Conservation (phyloP, 2,329 filamentous ascomycete species). For the Pseudonectria buxi region DNA sequence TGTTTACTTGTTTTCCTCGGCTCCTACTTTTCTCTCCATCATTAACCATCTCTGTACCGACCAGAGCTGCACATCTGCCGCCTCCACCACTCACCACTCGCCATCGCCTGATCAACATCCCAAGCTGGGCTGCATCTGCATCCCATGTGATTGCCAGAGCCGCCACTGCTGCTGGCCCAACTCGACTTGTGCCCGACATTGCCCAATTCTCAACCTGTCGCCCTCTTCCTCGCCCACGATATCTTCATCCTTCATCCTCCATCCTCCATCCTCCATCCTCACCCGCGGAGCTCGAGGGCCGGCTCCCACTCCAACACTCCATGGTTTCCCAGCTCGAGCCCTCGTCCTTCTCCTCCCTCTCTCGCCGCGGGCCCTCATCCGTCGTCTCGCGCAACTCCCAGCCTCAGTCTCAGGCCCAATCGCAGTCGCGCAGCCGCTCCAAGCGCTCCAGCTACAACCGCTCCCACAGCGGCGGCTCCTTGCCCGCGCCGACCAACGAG, state of each 20-base stretch:
- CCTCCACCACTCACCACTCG: too few species aligned
- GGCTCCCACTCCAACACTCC: slow-evolving; percentile 16
- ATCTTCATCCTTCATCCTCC: background rate
- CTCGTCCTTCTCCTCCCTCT: slow-evolving; percentile 39
- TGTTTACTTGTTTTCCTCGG: too few species aligned
- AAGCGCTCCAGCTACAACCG: slow-evolving; percentile 63
- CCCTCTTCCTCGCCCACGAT: background rate
- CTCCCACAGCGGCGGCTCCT: slow-evolving; percentile 68
- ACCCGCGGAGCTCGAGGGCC: background rate
- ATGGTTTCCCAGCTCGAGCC: slow-evolving; percentile 60
- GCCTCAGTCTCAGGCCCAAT: too few species aligned
- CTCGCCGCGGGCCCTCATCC: slow-evolving; percentile 48
- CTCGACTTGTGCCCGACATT: background rate
- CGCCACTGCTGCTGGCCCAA: background rate
- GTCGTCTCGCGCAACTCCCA: slow-evolving; percentile 52
- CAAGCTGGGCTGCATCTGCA: too few species aligned
- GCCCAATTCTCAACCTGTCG: background rate
- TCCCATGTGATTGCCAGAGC: too few species aligned
- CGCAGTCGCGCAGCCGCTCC: slow-evolving; percentile 41
- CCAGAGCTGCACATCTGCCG: too few species aligned
- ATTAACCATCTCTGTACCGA: background rate
- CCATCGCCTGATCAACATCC: too few species aligned
- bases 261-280: background rate
- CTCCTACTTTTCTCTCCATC: too few species aligned
- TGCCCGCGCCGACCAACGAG: slow-evolving; percentile 73